Evolutionary conservation across 345 rosid genomes (phyloP).

Genomic region (Ricinus communis): DNA sequence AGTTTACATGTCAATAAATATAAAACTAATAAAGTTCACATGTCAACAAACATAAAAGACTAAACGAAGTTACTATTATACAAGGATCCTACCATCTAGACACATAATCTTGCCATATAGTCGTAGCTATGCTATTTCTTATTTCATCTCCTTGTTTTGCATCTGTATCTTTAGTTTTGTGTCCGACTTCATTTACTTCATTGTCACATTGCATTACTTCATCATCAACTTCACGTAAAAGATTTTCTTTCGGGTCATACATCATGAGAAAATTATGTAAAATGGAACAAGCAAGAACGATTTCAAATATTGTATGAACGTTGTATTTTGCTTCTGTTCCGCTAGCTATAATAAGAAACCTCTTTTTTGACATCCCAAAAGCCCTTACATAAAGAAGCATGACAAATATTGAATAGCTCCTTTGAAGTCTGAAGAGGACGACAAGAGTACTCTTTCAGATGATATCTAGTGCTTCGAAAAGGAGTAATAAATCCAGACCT

Average conservation of each 20-base stretch:
- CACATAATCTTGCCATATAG: neutral
- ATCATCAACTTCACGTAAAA: neutral
- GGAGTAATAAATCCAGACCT: neutral
- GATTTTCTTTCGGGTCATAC: neutral
- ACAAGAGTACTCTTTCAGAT: conserved; percentile 11
- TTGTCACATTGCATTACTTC: neutral
- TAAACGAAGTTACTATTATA: neutral
- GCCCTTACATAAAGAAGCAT: conserved; percentile 9
- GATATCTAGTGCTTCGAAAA: neutral
- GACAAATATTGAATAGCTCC: conserved; percentile 10
- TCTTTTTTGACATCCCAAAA: conserved; percentile 5
- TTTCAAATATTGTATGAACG: neutral
- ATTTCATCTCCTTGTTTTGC: neutral
- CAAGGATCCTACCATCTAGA: neutral
- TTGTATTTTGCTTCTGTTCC: neutral
- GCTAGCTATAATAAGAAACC: neutral
- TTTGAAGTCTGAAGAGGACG: neutral
- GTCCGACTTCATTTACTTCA: neutral
- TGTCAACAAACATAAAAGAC: neutral
- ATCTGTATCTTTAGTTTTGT: neutral
- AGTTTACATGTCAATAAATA: neutral
- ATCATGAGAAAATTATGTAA: neutral
- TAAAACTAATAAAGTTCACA: neutral
- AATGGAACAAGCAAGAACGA: neutral
- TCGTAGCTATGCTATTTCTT: neutral